Evolutionary conservation across 306 rosid species (phyloP), one percentile per base, ranked within the genome.

Genomic region (Chamaecrista fasciculata): DNA sequence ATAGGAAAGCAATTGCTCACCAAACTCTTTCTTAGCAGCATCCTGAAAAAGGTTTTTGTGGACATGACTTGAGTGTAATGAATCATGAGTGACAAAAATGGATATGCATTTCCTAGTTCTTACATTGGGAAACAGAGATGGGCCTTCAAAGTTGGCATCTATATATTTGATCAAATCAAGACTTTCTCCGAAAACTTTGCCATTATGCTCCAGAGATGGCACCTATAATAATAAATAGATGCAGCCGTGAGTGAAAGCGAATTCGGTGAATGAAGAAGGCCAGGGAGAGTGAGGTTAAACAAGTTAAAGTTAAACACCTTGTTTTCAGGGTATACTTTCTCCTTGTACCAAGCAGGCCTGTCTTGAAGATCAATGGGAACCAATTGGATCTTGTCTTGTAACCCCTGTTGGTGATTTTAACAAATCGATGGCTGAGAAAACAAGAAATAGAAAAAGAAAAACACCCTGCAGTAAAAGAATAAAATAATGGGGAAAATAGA

Each of bases 341-440:
- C 98, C 83, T 87, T 89, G 67, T 89, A 92, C 98, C 96, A 92
- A 65, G 84, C 80, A 57, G 96, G 98, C 83, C 96, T 89, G 68
- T 83, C 37, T 28, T 16, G 64, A 47, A 92, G 96, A 67, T 84
- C 42, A 1, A 89, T 56, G 21, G 96, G 83, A 48, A 89, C 93
- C 78, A 89, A 64, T 53, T 89, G 70, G 57, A 89, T 89, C 82
- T 89, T 69, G 42, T 89, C 86, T 74, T 87, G 79, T 51, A 89
- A 76, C 5, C 93, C 96, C 96, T 92, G 71, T 69, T n/a, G n/a
- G n/a, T n/a, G 57, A 14, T 74, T 36, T 33, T 25, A 61, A 42
- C 53, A 67, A 61, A 11, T 23, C 21, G 16, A 47, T 50, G 44
- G n/a, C 16, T 19, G 11, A 11, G 18, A 10, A 60, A 40, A 18